Conservation (phyloP, 805 yeast genomes). For the Candida dajiaensis region DNA sequence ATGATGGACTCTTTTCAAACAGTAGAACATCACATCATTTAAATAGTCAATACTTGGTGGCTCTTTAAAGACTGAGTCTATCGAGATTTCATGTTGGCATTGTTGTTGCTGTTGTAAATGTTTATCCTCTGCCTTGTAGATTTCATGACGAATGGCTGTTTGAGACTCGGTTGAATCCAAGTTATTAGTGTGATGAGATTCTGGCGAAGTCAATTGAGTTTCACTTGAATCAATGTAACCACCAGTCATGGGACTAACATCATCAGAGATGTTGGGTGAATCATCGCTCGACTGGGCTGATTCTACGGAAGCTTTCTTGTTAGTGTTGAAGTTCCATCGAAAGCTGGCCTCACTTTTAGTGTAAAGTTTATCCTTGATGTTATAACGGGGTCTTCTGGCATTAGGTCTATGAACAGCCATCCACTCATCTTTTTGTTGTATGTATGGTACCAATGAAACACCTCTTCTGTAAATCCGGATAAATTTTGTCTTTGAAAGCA, state of each 20-base stretch:
- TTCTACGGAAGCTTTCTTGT: background rate
- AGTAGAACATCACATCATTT: slow-evolving; percentile 37
- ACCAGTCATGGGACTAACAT: slow-evolving; percentile 12
- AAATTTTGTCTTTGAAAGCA: slow-evolving; percentile 50
- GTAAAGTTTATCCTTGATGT: slow-evolving; percentile 27
- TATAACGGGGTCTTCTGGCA: slow-evolving; percentile 33
- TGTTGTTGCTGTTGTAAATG: background rate
- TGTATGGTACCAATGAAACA: slow-evolving; percentile 27
- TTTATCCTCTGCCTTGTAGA: background rate
- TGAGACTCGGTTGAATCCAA: background rate
- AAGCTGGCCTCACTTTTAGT: slow-evolving; percentile 19
- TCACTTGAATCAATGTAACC: slow-evolving; percentile 9
- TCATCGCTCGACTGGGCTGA: slow-evolving; percentile 3
- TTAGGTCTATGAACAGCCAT: slow-evolving; percentile 25
- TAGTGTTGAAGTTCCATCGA: slow-evolving; percentile 19
- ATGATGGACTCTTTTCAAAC: slow-evolving; percentile 40
- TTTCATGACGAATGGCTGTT: slow-evolving; percentile 1
- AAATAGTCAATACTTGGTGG: slow-evolving; percentile 27
- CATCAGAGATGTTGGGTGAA: background rate
- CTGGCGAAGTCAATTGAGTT: slow-evolving; percentile 20
- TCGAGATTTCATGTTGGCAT: background rate
- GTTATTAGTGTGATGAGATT: background rate
- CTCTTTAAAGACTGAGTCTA: background rate
- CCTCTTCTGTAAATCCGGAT: slow-evolving; percentile 32
- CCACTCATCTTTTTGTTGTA: slow-evolving; percentile 35